Base-by-base conservation (phyloP, 1,284 basidiomycete genomes). In the Sutorius eximius region DNA sequence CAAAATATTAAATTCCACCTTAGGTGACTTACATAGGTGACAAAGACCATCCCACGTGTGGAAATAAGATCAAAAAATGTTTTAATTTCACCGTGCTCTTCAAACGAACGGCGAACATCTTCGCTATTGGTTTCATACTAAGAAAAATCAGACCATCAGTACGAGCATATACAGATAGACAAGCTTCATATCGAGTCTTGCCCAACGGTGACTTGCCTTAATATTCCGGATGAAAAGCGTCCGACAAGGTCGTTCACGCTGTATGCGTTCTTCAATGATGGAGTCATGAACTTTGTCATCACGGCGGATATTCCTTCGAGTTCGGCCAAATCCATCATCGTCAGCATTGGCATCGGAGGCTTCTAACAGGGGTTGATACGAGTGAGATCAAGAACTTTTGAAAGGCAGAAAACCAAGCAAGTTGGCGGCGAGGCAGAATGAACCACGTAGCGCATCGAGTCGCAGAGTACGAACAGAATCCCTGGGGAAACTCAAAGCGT, bases 221-320 rank as follows among this genome's bases (percentile, higher is more conserved):
- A 98, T 91, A 71, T 98, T 98, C 65, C 96, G 89, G 59, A 98
- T 94, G 70, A 99, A 99, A 37, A 99, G 76, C 1, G 95, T 98
- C 49, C 96, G 83, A 72, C 96, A 97, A 1, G 95, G 95, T 64
- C 92, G 83, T 75, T 97, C 95, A 64, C 90, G 86, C 69, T 92
- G 86, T 60, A 94, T 89, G 58, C 93, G 85, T 70, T 94, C 89
- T 76, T 91, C 89, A 75, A 94, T 94, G 61, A 93, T 85, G 30
- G 85, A 87, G 69, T 91, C 89, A 78, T 89, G 87, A 43, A 88
- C 82, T 73, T 91, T 90, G 74, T 89, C 88, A 71, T 91, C 87
- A 75, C 83, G 85, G 61, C 83, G 84, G 49, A 73, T 58, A 47
- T 53, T 64, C 58, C 75, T 67, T 77, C 81, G 73, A 69, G 73